A percentile compares a stretch with the other conserved stretches of the same genome.
Conservation (phyloP, 805 yeast genomes). For the Wickerhamiella siamensis region DNA sequence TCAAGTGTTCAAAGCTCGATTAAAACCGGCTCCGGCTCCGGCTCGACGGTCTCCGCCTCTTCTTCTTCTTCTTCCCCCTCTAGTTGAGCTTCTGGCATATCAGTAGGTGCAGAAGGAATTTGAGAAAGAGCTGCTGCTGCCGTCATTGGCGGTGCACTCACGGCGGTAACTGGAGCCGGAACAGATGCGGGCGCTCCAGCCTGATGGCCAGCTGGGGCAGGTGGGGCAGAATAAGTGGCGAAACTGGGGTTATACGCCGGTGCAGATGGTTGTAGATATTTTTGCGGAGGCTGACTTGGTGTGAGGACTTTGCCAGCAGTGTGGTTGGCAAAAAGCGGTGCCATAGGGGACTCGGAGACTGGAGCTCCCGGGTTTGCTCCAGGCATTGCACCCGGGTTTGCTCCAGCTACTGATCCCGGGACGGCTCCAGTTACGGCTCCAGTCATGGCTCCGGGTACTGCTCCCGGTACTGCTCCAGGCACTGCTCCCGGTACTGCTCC, state of each 20-base stretch:
- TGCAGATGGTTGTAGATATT: slow-evolving; percentile 11
- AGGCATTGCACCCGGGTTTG: slow-evolving; percentile 9
- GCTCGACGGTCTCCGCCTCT: slow-evolving; percentile 3
- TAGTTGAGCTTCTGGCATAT: background rate
- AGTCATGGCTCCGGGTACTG: background rate
- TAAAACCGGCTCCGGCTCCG: slow-evolving; percentile 7
- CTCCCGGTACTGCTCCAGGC: too few species aligned
- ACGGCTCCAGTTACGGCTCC: slow-evolving; percentile 9
- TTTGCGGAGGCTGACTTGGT: slow-evolving; percentile 21
- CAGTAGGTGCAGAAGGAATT: background rate
- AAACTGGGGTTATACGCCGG: slow-evolving; percentile 1
- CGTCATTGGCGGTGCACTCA: background rate
- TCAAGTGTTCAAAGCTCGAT: slow-evolving; percentile 13
- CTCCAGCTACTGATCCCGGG: slow-evolving; percentile 9
- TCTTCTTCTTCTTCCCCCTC: slow-evolving; percentile 11
- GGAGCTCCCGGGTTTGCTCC: slow-evolving; percentile 5
- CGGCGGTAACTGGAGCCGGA: background rate
- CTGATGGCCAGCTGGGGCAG: background rate
- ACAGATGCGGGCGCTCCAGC: background rate
- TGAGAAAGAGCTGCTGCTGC: background rate
- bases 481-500: slow-evolving; percentile 1
- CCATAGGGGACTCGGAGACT: slow-evolving; percentile 5
- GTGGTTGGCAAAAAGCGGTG: slow-evolving; percentile 1
- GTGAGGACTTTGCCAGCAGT: background rate
- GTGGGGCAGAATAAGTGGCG: background rate